Evolutionary conservation across 192 early-diverging fungal genomes (phyloP), one percentile per base, ranked within the genome.

Genomic region (Coemansia sp.): DNA sequence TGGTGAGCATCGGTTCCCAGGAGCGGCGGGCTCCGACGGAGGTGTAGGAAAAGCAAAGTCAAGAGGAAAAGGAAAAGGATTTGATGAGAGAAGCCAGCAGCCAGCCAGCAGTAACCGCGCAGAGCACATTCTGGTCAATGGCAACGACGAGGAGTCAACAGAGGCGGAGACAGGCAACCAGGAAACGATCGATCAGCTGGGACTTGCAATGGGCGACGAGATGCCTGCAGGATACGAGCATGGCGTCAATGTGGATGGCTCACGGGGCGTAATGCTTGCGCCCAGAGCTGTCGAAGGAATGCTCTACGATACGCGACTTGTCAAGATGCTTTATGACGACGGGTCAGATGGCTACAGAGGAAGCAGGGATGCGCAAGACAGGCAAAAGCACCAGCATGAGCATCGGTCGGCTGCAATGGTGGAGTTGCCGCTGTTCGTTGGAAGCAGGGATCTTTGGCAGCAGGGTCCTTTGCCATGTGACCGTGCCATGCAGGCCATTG

Each of bases 191-290:
- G 64, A 64, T 25, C 67, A 66, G 65, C 69, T 82, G 38, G 74
- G 54, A 3, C 22, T 55, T 32, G 79, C 79, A 11, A 74, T 81
- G 68, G 71, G 65, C 2, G 79, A 81, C 10, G 68, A 64, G 0
- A 60, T 81, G 65, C 79, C 79, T 4, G 67, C 71, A 10, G 79
- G 44, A 2, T 82, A 82, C 42, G 62, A 64, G 53, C 79, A 82
- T 39, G 79, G 79, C 39, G 71, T 61, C 7, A 63, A 57, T n/a
- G 72, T 83, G 13, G 81, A 83, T 55, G 5, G n/a, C 11, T 49
- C 72, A 25, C 76, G 81, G 12, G 81, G 81, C 32, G 64, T 83
- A 14, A 72, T 72, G 5, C 51, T 83, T 66, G 68, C 81, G 14
- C 81, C 81, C 13, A 65, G 81, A 1, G 76, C 57, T 0, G 37